A percentile compares a stretch with the other conserved stretches of the same genome.
These are phyloP conservation scores for Lycium barbarum DNA, from an alignment of 257 asterid species.

Conservation along the genomic window DNA sequence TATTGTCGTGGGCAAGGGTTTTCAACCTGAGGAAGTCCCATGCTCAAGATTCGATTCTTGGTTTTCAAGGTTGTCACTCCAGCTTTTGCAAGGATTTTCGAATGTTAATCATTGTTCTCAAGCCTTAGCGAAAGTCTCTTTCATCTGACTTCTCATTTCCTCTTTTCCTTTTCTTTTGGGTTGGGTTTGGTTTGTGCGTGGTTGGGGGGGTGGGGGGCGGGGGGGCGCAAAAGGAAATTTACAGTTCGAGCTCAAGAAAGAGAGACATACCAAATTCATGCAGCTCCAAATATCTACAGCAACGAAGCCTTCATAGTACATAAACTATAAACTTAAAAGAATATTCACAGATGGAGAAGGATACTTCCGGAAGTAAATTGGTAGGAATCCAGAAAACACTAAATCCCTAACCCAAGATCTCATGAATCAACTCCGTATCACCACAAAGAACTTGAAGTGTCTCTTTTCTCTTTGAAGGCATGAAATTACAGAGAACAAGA, in stretches of 20 bases:
- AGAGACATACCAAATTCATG: conserved; percentile 21
- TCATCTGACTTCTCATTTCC: neutral
- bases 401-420: conserved; percentile 35
- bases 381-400: conserved; percentile 17
- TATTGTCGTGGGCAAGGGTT: too few species aligned
- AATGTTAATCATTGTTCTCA: neutral
- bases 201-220: neutral
- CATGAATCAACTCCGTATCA: neutral
- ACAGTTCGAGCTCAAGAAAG: neutral
- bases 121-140: neutral
- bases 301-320: conserved; percentile 18
- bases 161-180: neutral
- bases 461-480: neutral
- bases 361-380: conserved; percentile 2
- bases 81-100: neutral
- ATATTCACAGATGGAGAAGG: conserved; percentile 26
- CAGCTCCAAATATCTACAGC: conserved; percentile 9
- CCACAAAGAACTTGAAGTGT: neutral
- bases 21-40: too few species aligned
- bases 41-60: neutral
- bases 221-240: neutral
- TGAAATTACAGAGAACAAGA: neutral
- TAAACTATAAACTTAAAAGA: conserved; percentile 32
- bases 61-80: neutral
- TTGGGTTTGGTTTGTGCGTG: neutral